These are phyloP conservation scores for Colletotrichum truncatum DNA, from an alignment of 2,329 filamentous ascomycete species.

Conservation along the genomic window DNA sequence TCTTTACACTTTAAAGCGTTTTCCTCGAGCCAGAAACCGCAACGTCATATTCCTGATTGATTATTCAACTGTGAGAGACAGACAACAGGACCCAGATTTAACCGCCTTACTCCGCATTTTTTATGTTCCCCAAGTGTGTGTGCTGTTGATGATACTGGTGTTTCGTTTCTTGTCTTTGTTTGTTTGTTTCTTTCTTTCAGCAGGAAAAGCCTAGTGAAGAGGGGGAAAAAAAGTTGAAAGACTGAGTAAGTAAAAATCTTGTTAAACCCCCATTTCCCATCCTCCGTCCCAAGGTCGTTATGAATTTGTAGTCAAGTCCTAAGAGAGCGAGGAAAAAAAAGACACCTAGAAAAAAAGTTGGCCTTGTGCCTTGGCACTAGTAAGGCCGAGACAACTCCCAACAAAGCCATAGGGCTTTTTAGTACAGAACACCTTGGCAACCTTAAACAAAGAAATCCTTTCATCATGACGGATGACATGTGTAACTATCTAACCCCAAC, in stretches of 20 bases:
- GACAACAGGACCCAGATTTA: not conserved
- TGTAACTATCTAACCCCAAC: not conserved
- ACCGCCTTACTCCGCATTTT: not conserved
- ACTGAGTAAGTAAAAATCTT: too few relatives aligned
- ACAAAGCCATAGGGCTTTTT: not conserved
- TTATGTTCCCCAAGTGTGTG: not conserved
- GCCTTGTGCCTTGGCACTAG: not conserved
- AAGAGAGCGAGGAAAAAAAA: not conserved
- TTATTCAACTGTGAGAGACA: too few relatives aligned
- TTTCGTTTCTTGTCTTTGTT: slow-evolving; percentile 1
- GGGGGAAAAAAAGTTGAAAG: not conserved
- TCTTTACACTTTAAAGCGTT: too few relatives aligned
- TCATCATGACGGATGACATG: not conserved
- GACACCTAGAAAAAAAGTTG: not conserved
- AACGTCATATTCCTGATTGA: too few relatives aligned
- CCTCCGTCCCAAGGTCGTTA: slow-evolving; percentile 15
- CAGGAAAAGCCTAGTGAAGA: not conserved
- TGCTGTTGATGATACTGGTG: not conserved
- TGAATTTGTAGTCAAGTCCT: not conserved
- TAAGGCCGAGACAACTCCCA: not conserved
- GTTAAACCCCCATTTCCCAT: not conserved
- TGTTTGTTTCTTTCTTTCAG: not conserved
- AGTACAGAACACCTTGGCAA: not conserved
- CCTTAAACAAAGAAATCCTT: not conserved
- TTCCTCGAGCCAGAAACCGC: too few relatives aligned